Evolutionary conservation across 345 rosid species (phyloP), one percentile per base, ranked within the genome.

Genomic region (Corymbia maculata): DNA sequence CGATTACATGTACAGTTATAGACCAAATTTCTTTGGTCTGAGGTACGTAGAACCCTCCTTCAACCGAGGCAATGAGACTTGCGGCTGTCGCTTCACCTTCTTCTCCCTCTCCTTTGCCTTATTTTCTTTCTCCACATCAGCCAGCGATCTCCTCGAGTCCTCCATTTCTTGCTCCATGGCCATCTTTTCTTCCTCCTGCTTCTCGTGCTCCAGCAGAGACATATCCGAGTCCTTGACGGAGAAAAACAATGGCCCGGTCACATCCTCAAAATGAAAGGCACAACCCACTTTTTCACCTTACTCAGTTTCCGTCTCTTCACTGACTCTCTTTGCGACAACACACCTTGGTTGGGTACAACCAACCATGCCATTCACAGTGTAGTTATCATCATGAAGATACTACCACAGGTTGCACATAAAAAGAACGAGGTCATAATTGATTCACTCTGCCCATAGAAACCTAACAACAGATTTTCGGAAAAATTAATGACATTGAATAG

Each of bases 281-380:
- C 95, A 98, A 59, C 99, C 99, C 86, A 98, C 95, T 92, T 95
- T 97, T 86, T 94, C 93, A 36, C 99, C 99, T 79, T 97, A 91
- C 86, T 97, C 98, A 87, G 97, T 94, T 47, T 96, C 99, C 99
- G 97, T 98, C 93, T 98, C 99, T 94, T 97, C 99, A 51, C 99
- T 98, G 87, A 98, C 99, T 94, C 99, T 93, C 92, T 98, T 98
- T 86, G 99, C 99, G 88, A 98, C 99, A 75, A 97, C 99, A 92
- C 99, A 97, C 90, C 99, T 94, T 86, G 99, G 99, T 89, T 98
- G 99, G 91, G 99, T 98, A 91, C 99, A 98, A 85, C 99, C 99
- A 52, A 98, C 95, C 36, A 95, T 89, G 59, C 98, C 98, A 86
- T 75, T 93, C 30, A 80, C 52, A 87, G 99, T 96, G 92, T 97